Base-by-base conservation (phyloP, 2,329 filamentous ascomycete genomes). In the Fusarium sp. region DNA sequence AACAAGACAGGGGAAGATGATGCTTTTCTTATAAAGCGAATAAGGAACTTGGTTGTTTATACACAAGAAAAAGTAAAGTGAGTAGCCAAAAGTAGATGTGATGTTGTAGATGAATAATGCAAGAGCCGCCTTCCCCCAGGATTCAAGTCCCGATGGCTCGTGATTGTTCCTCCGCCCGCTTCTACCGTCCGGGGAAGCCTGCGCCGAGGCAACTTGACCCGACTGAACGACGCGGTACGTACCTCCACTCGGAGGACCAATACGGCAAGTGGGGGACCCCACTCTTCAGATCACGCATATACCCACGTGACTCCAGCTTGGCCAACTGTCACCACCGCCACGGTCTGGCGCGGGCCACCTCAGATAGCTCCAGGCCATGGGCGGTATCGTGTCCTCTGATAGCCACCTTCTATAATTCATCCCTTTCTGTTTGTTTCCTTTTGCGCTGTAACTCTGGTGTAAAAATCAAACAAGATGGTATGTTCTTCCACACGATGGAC, bases 241-340 rank as follows among this genome's bases (percentile, higher is more conserved):
- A 70, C 56, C 44, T 19, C 39, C 20, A 28, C 20, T 40, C 65
- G 65, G 62, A 11, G 43, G 43, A 53, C 67, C 28, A 45, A 70
- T 48, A 42, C 65, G 67, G 71, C 24, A 74, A 65, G 72, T 73
- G 72, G 72, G 70, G 68, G 45, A 8, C 6, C 14, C 28, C 28
- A 32, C 28, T 32, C 2, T 4, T 2, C 20, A 5, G 26, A 53
- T 73, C 69, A 73, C 59, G 67, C 32, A 4, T 53, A 4, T 1
- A 6, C 6, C 10, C 73, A 74, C 72, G 73, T 74, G 73, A 72
- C 17, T 1, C 1, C 10, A 26, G 49, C 59, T 60, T 56, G 61
- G 72, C 71, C 71, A 74, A 60, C 68, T 74, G 72, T 73, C 72
- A 73, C 73, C 69, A 71, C 62, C 68, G 56, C 67, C 70, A 67